Evolutionary conservation across 768 basidiomycete genomes (phyloP).

Genomic region (Lactarius sp.): DNA sequence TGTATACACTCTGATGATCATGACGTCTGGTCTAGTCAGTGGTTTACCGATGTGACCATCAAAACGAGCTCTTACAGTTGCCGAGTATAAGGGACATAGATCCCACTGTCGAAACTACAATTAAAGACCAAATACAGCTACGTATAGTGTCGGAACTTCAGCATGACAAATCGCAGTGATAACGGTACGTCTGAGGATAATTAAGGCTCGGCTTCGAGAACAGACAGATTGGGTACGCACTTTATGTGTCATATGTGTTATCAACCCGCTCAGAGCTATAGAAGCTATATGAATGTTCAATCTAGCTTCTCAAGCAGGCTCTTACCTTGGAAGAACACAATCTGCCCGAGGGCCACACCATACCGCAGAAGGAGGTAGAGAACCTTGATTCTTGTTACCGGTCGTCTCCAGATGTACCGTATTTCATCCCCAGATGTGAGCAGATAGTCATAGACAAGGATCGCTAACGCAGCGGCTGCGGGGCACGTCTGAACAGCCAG

Average conservation of each 20-base stretch:
- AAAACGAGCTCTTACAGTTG: constrained; percentile 29
- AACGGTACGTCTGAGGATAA: constrained; percentile 3
- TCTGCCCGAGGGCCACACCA: constrained; percentile 31
- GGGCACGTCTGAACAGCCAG: not conserved
- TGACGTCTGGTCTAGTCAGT: constrained; percentile 34
- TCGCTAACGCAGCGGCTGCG: constrained; percentile 33
- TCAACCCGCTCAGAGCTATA: constrained; percentile 13
- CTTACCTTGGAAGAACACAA: constrained; percentile 32
- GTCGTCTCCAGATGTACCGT: constrained; percentile 39
- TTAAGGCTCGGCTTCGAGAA: not conserved
- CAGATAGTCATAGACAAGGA: constrained; percentile 42
- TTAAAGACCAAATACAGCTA: constrained; percentile 13
- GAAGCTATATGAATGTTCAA: not conserved
- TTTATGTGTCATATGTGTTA: constrained; percentile 1
- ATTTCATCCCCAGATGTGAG: constrained; percentile 41
- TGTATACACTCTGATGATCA: constrained; percentile 35
- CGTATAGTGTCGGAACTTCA: not conserved
- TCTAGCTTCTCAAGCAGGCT: not conserved
- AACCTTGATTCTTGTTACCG: constrained; percentile 35
- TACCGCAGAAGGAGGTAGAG: constrained; percentile 42
- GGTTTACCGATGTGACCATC: not conserved
- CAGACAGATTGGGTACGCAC: not conserved
- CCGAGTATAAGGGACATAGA: constrained; percentile 32
- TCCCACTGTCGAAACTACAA: constrained; percentile 25
- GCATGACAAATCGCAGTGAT: not conserved